Conservation (phyloP, 169 alveolate species). For the Sarcocystis neurona region DNA sequence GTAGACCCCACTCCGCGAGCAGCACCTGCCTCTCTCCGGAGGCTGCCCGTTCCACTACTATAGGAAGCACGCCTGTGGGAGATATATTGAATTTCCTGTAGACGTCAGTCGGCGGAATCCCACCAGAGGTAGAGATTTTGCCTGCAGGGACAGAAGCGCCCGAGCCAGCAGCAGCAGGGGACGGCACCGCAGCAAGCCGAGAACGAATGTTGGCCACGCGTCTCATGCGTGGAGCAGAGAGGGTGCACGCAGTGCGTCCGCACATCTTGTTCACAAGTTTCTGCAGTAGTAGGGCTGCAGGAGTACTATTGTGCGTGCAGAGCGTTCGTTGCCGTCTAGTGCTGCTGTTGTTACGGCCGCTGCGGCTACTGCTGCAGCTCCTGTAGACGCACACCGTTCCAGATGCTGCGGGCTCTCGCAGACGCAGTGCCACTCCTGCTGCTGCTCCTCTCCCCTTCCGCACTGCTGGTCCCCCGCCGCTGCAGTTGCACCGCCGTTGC, state of each 20-base stretch:
- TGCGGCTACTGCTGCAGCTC: too few relatives aligned
- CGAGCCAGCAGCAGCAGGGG: not conserved
- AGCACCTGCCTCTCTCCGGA: not conserved
- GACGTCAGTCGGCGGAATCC: not conserved
- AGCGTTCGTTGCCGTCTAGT: too few relatives aligned
- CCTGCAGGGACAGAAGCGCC: not conserved
- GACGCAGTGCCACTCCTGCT: too few relatives aligned
- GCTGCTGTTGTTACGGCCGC: too few relatives aligned
- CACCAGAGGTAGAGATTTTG: not conserved
- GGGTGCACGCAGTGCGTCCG: slow-evolving; percentile 26
- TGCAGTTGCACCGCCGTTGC: too few relatives aligned
- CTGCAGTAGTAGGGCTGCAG: too few relatives aligned
- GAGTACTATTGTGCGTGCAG: too few relatives aligned
- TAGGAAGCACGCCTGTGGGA: not conserved
- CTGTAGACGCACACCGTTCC: too few relatives aligned
- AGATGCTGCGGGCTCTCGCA: too few relatives aligned
- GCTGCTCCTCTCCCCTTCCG: too few relatives aligned
- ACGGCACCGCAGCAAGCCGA: not conserved
- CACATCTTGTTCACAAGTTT: not conserved
- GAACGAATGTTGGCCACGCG: not conserved
- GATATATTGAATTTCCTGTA: not conserved
- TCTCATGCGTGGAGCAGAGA: not conserved
- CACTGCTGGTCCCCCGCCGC: too few relatives aligned
- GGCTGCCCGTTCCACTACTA: not conserved
- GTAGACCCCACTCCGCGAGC: not conserved